Evolutionary conservation across 495 filamentous ascomycete species (phyloP), one percentile per base, ranked within the genome.

Genomic region (Glutinoglossum americanum): DNA sequence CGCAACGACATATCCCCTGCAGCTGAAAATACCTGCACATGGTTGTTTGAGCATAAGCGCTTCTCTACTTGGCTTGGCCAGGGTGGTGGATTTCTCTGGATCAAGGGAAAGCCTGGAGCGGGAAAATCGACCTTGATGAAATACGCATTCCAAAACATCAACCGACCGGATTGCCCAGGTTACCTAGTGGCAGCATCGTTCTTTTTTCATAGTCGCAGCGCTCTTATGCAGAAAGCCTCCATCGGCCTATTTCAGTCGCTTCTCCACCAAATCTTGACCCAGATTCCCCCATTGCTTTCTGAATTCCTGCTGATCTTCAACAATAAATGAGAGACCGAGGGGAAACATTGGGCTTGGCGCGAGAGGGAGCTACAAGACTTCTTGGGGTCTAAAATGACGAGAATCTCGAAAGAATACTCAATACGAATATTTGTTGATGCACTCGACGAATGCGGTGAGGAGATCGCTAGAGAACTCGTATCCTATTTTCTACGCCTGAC

Each of bases 111-210:
- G 26, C 58, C 72, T 21, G 73, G 71, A 10, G 65, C 66, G 0
- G 73, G 73, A 0, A 75, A 75, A 56, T 72, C 70, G 35, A 74
- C 72, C 0, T 48, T 73, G 13, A 68, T 73, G 69, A 73, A 70
- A 53, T 71, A 61, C 15, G 55, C 73, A 11, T 13, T 55, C 35
- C 6, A 54, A 6, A 35, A 7, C 51, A 6, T 17, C 21, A 54
- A 33, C 0, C 13, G 4, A 15, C 49, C 4, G 5, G 37, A 17
- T 39, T 7, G 2, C 1, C 17, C 17, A 19, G 41, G 17, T 19
- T 11, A 13, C 9, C n/a, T 1, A 4, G 9, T 23, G 10, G 10
- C 61, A 8, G 59, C 57, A 6, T 53, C 56, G 0, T 64, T 60
- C 32, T 67, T 66, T 49, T 67, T 67, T 21, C 59, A 66, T 32